Conservation (phyloP, 768 basidiomycete genomes). For the Strobilomyces dryophilus region DNA sequence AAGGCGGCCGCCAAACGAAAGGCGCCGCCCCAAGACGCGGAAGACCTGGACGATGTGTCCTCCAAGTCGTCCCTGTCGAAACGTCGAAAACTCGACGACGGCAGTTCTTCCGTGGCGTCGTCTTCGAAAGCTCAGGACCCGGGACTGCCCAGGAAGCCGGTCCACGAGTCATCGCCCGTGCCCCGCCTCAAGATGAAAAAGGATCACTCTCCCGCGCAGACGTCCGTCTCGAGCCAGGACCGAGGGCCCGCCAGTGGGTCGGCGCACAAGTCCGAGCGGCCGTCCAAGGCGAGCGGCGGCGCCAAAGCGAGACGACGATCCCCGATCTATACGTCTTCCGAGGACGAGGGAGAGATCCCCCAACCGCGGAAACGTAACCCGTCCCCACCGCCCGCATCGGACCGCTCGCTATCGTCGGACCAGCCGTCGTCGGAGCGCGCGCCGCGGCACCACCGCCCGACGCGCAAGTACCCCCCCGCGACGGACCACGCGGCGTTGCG, state of each 20-base stretch:
- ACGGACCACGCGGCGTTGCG: constrained; percentile 51
- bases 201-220: constrained; percentile 29
- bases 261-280: constrained; percentile 18
- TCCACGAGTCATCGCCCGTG: constrained; percentile 19
- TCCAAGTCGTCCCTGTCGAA: constrained; percentile 28
- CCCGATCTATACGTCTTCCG: constrained; percentile 65
- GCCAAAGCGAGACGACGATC: constrained; percentile 48
- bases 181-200: constrained; percentile 36
- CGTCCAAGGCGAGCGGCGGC: constrained; percentile 13
- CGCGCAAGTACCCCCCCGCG: constrained; percentile 36
- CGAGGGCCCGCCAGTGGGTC: constrained; percentile 5
- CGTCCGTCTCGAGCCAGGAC: constrained; percentile 12
- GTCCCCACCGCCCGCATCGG: constrained; percentile 27
- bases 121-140: constrained; percentile 22
- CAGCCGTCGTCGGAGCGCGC: constrained; percentile 11
- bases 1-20: constrained; percentile 37
- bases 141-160: constrained; percentile 37
- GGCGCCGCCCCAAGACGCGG: constrained; percentile 27
- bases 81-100: constrained; percentile 41
- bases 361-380: constrained; percentile 24
- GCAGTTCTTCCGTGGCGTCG: constrained; percentile 13
- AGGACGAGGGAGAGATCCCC: constrained; percentile 48
- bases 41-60: constrained; percentile 28
- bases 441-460: constrained; percentile 22
- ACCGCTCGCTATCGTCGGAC: constrained; percentile 22